Percentiles rank a stretch among this genome's conserved stretches.
Conservation (phyloP, 371 early-diverging fungal genomes). For the Syncephalastrum contaminatum region DNA sequence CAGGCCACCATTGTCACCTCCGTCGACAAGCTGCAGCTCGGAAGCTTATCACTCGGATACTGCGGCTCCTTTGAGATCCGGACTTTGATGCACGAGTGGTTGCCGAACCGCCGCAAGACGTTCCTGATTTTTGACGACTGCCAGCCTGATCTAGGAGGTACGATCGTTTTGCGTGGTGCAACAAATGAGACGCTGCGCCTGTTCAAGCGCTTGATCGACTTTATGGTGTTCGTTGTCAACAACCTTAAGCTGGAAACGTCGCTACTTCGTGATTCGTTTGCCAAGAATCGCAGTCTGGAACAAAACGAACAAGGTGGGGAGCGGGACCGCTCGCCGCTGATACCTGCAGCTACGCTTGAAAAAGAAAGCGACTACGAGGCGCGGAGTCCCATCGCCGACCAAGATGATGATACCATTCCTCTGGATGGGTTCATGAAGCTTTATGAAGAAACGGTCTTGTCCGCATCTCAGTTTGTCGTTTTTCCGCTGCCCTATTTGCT, state of each 20-base stretch:
- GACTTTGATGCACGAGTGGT: conserved; percentile 75
- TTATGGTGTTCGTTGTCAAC: conserved; percentile 85
- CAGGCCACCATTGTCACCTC: conserved; percentile 82
- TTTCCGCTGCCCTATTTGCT: conserved; percentile 87
- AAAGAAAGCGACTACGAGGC: neutral
- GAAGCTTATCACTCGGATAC: conserved; percentile 72
- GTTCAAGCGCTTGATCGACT: conserved; percentile 78
- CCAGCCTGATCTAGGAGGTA: conserved; percentile 78
- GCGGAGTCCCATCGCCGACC: neutral
- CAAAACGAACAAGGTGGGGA: conserved; percentile 7
- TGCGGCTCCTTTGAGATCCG: conserved; percentile 81
- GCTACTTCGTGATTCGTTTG: conserved; percentile 59
- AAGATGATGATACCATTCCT: conserved; percentile 1
- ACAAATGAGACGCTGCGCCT: conserved; percentile 53
- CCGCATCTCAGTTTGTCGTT: conserved; percentile 82
- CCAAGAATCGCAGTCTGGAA: conserved; percentile 36
- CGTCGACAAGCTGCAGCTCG: conserved; percentile 75
- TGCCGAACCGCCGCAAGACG: conserved; percentile 80
- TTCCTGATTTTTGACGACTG: conserved; percentile 90
- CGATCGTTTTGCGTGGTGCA: conserved; percentile 87
- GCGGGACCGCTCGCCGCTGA: conserved; percentile 13
- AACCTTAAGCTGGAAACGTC: conserved; percentile 84
- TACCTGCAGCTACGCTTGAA: neutral
- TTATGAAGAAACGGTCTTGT: conserved; percentile 73
- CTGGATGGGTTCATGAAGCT: conserved; percentile 33